phyloP scores from a whole-genome alignment of 169 alveolate genomes.

The Neospora caninum region DNA sequence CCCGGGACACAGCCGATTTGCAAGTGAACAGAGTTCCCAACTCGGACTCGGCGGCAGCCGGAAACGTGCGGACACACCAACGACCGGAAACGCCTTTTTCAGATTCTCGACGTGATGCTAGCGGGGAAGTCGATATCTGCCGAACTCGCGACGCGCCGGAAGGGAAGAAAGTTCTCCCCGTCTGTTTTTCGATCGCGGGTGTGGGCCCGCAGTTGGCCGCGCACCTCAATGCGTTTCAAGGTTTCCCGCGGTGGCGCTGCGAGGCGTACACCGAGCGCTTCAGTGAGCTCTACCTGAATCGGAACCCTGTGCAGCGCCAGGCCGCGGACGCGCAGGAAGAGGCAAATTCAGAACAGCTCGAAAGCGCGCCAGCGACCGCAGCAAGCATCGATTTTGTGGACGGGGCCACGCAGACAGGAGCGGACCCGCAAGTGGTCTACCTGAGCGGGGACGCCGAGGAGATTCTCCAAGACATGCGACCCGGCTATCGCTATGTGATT shows the following conservation, averaged over 20 bases:
- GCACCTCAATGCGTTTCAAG: background rate
- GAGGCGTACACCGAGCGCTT: background rate
- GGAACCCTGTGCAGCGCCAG: background rate
- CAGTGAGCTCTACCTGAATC: background rate
- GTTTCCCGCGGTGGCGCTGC: background rate
- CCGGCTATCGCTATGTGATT: slow-evolving; percentile 70
- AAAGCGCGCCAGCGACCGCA: background rate
- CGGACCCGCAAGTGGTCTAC: background rate
- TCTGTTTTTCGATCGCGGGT: background rate
- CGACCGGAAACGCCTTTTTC: no score
- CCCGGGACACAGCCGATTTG: no score
- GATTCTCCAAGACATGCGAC: slow-evolving; percentile 24
- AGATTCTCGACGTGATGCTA: no score
- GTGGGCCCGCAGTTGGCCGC: background rate
- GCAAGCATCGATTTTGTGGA: background rate
- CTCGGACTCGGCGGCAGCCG: no score
- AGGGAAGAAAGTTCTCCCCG: background rate
- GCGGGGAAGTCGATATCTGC: no score
- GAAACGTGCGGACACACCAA: no score
- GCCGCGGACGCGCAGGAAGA: background rate
- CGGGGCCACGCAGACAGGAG: background rate
- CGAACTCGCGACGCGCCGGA: no score
- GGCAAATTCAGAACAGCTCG: background rate
- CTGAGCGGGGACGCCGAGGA: slow-evolving; percentile 53
- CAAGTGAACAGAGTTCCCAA: no score